Conservation (phyloP, 2,329 filamentous ascomycete species). For the Neopestalotiopsis sp. region DNA sequence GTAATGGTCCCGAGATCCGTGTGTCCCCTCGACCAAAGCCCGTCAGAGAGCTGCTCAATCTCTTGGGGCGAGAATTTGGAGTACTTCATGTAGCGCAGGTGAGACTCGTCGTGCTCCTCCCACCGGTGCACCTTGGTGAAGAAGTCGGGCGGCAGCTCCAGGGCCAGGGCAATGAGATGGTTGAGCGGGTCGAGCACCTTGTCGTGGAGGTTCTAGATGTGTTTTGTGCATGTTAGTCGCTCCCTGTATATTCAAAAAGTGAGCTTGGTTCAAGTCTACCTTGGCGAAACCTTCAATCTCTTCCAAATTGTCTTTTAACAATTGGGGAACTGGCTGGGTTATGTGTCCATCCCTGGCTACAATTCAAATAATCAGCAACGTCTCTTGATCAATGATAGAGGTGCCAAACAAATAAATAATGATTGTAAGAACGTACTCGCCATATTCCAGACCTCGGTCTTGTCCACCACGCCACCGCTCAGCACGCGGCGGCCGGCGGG, state of each 20-base stretch:
- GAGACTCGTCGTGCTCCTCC: conserved; percentile 28
- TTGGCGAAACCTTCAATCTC: conserved; percentile 63
- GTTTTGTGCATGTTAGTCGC: not conserved
- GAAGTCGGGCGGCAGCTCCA: conserved; percentile 26
- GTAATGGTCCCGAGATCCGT: conserved; percentile 61
- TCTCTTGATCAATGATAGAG: not conserved
- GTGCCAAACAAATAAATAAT: not conserved
- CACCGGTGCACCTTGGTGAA: conserved; percentile 27
- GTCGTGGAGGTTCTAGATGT: conserved; percentile 24
- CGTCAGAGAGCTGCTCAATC: conserved; percentile 44
- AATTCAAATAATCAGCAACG: not conserved
- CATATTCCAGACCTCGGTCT: conserved; percentile 28
- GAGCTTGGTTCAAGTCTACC: conserved; percentile 18
- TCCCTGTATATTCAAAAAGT: not conserved
- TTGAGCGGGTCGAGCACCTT: conserved; percentile 27
- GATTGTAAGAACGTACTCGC: conserved; percentile 19
- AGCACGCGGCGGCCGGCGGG: conserved; percentile 45
- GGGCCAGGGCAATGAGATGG: conserved; percentile 26
- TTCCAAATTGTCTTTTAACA: conserved; percentile 53
- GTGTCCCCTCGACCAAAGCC: conserved; percentile 51
- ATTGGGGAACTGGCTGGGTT: conserved; percentile 37
- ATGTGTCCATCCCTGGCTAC: conserved; percentile 25
- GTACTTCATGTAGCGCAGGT: conserved; percentile 55
- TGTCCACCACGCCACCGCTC: conserved; percentile 21
- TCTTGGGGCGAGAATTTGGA: conserved; percentile 48